Evolutionary conservation across 1,139 yeast species (phyloP).

Genomic region (Yamadazyma conglobata): DNA sequence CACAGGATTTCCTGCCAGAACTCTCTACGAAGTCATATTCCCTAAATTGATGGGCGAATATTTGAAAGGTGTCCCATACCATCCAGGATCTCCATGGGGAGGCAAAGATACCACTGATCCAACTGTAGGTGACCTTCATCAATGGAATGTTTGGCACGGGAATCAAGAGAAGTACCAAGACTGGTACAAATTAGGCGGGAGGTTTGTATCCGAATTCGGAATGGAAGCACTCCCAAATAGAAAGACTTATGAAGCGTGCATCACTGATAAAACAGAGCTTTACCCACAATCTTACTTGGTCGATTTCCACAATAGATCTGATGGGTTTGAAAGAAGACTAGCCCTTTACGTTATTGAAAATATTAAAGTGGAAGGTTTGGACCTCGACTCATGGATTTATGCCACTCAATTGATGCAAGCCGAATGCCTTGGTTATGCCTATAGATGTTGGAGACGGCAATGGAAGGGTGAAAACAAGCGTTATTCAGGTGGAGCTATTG

Average conservation of each 20-base stretch:
- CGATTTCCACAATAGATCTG: conserved; percentile 42
- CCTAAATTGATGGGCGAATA: conserved; percentile 26
- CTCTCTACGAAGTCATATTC: conserved; percentile 34
- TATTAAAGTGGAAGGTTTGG: conserved; percentile 26
- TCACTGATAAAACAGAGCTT: conserved; percentile 28
- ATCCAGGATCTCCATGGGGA: conserved; percentile 44
- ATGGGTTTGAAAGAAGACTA: conserved; percentile 42
- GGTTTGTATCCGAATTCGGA: conserved; percentile 48
- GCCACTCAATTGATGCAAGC: conserved; percentile 49
- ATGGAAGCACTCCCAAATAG: conserved; percentile 39
- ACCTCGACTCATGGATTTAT: conserved; percentile 41
- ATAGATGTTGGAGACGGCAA: conserved; percentile 42
- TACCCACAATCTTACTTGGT: conserved; percentile 36
- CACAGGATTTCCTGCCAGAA: conserved; percentile 39
- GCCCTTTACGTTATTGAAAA: conserved; percentile 45
- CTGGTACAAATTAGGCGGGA: conserved; percentile 36
- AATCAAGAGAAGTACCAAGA: conserved; percentile 40
- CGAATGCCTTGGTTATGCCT: conserved; percentile 47
- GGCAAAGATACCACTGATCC: conserved; percentile 30
- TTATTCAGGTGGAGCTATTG: conserved; percentile 40
- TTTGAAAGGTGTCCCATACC: conserved; percentile 30
- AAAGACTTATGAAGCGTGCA: conserved; percentile 25
- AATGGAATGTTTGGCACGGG: conserved; percentile 53
- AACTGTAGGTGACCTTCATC: conserved; percentile 43
- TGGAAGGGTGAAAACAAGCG: conserved; percentile 37